Percentiles rank a stretch among this genome's conserved stretches.
phyloP scores from a whole-genome alignment of 345 rosid species.

The Xanthoceras sorbifolium region DNA sequence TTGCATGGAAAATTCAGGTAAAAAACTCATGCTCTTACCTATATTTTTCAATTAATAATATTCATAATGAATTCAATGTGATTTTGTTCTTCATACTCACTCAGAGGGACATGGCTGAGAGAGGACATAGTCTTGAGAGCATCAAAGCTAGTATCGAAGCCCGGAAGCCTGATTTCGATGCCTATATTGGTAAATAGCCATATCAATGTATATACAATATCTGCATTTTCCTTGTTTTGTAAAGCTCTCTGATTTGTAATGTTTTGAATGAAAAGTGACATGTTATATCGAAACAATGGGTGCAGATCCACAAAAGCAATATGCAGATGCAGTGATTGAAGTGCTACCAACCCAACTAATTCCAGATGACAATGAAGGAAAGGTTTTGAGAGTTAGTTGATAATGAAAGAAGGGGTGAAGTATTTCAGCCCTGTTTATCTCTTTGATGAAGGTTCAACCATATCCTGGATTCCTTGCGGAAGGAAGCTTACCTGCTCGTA shows the following conservation, averaged over 20 bases:
- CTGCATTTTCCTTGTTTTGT: no score
- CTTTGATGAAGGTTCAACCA: slow-evolving; percentile 92
- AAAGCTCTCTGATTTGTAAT: no score
- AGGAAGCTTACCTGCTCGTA: slow-evolving; percentile 95
- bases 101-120: slow-evolving; percentile 98
- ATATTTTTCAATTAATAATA: no score
- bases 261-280: no score
- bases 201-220: no score
- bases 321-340: slow-evolving; percentile 92
- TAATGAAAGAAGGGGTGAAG: slow-evolving; percentile 93
- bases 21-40: no score
- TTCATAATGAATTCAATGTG: background rate
- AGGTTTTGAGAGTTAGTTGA: slow-evolving; percentile 89
- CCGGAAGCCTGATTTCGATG: slow-evolving; percentile 92
- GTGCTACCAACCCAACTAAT: slow-evolving; percentile 88
- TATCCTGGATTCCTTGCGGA: slow-evolving; percentile 96
- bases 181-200: slow-evolving; percentile 69
- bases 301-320: slow-evolving; percentile 95
- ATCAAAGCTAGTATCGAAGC: slow-evolving; percentile 98
- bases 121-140: slow-evolving; percentile 99
- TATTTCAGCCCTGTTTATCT: slow-evolving; percentile 86
- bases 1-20: slow-evolving; percentile 94
- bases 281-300: no score
- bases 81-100: slow-evolving; percentile 6
- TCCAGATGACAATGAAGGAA: slow-evolving; percentile 91